phyloP scores from a whole-genome alignment of 306 rosid species.

The Corylus avellana region DNA sequence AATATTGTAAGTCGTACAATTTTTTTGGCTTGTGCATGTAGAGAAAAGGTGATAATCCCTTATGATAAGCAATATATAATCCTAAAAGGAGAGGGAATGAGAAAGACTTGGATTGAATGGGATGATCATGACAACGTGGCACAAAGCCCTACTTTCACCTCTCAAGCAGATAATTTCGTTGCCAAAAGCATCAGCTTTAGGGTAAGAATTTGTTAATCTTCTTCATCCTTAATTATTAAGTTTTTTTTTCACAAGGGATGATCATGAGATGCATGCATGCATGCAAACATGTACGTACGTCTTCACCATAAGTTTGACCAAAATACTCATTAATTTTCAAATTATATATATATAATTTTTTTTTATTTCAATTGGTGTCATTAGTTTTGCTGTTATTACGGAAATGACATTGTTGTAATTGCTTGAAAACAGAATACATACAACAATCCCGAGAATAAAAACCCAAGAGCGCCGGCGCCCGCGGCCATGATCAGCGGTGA shows the following conservation, averaged over 20 bases:
- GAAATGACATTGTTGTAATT: too few species aligned
- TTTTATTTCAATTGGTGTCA: too few species aligned
- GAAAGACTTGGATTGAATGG: conserved; percentile 61
- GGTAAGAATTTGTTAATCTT: conserved; percentile 36
- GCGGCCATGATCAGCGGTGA: conserved; percentile 71
- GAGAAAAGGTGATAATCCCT: conserved; percentile 70
- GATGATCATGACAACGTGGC: conserved; percentile 47
- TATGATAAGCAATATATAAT: conserved; percentile 57
- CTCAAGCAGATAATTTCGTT: conserved; percentile 51
- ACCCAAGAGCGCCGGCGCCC: conserved; percentile 44
- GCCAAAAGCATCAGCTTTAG: conserved; percentile 58
- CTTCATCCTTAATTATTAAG: too few species aligned
- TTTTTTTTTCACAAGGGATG: too few species aligned
- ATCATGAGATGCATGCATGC: background rate
- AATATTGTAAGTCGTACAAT: background rate
- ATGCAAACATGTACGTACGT: too few species aligned
- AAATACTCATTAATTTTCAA: too few species aligned
- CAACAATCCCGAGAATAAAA: conserved; percentile 36
- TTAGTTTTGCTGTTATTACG: too few species aligned
- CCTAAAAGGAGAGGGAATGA: conserved; percentile 55
- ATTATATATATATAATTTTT: too few species aligned
- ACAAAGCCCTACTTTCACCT: conserved; percentile 63
- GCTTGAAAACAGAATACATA: conserved; percentile 47
- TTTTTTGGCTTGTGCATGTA: conserved; percentile 18
- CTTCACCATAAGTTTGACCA: too few species aligned